phyloP scores from a whole-genome alignment of 495 filamentous ascomycete species.

The Aspergillus conjunctus region DNA sequence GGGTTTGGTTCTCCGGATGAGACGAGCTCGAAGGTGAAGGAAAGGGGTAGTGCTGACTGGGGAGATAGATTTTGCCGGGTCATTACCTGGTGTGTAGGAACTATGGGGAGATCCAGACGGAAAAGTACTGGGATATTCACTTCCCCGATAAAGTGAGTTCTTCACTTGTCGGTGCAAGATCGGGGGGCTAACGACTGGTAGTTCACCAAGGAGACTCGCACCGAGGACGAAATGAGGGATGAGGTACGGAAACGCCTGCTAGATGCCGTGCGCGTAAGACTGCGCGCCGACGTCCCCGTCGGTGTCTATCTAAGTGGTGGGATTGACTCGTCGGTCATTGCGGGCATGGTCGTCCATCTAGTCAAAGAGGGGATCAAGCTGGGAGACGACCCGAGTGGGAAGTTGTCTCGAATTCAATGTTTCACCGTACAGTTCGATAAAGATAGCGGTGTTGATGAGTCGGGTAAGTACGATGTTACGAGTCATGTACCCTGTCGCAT shows the following conservation, averaged over 20 bases:
- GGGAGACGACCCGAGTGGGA: conserved; percentile 33
- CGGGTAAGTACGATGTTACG: conserved; percentile 28
- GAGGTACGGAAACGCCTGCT: conserved; percentile 47
- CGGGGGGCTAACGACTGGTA: not conserved
- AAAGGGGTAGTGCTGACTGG: too few relatives aligned
- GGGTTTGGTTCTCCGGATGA: too few relatives aligned
- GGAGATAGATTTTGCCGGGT: conserved; percentile 25
- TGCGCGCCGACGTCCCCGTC: conserved; percentile 56
- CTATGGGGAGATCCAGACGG: conserved; percentile 30
- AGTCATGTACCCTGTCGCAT: not conserved
- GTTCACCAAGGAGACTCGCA: conserved; percentile 29
- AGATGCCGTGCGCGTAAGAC: conserved; percentile 48
- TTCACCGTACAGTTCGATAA: conserved; percentile 53
- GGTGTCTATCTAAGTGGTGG: conserved; percentile 57
- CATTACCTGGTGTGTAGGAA: conserved; percentile 27
- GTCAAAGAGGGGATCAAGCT: conserved; percentile 40
- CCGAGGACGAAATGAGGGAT: conserved; percentile 48
- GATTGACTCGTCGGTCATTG: conserved; percentile 53
- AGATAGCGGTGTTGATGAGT: conserved; percentile 49
- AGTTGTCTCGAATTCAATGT: conserved; percentile 38
- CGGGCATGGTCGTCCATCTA: conserved; percentile 54
- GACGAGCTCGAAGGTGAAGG: too few relatives aligned
- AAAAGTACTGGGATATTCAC: conserved; percentile 52
- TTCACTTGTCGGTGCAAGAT: not conserved
- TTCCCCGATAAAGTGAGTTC: conserved; percentile 47